A percentile compares a stretch with the other conserved stretches of the same genome.
These are phyloP conservation scores for Trametopsis cervina DNA, from an alignment of 768 basidiomycete genomes.

Conservation along the genomic window DNA sequence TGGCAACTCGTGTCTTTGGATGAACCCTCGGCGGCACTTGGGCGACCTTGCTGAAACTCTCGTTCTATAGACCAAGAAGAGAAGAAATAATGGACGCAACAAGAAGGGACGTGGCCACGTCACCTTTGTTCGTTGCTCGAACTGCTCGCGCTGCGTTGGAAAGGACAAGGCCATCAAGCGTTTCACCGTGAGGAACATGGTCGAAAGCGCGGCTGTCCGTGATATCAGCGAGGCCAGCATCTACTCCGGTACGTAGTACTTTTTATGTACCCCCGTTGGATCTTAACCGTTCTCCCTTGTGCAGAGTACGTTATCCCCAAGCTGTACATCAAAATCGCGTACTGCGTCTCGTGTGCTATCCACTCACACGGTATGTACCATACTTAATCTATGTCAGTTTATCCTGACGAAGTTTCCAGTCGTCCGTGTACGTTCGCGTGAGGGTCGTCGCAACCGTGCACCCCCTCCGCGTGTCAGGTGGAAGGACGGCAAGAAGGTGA, in stretches of 20 bases:
- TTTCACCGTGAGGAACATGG: conserved; percentile 99
- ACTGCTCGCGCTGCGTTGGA: conserved; percentile 96
- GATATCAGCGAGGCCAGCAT: conserved; percentile 96
- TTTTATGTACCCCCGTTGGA: neutral
- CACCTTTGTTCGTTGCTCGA: conserved; percentile 92
- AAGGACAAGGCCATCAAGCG: conserved; percentile 99
- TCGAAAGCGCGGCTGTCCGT: conserved; percentile 95
- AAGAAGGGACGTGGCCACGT: conserved; percentile 99
- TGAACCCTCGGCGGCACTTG: conserved; percentile 13
- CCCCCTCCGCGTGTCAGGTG: conserved; percentile 94
- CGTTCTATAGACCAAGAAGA: conserved; percentile 82
- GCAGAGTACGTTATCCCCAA: conserved; percentile 95
- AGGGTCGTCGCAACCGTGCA: conserved; percentile 94
- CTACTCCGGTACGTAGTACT: conserved; percentile 65
- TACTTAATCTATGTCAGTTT: neutral
- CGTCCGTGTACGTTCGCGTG: conserved; percentile 94
- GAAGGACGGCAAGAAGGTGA: conserved; percentile 95
- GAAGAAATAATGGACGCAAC: conserved; percentile 99
- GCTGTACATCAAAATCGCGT: conserved; percentile 96
- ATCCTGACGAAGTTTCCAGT: conserved; percentile 40
- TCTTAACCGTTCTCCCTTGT: neutral
- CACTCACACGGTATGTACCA: conserved; percentile 95
- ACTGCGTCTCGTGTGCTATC: conserved; percentile 99
- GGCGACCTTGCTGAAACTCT: conserved; percentile 14
- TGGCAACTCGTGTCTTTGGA: conserved; percentile 21